Base-by-base conservation (phyloP, 805 yeast species). In the Ogataea salicorniae region DNA sequence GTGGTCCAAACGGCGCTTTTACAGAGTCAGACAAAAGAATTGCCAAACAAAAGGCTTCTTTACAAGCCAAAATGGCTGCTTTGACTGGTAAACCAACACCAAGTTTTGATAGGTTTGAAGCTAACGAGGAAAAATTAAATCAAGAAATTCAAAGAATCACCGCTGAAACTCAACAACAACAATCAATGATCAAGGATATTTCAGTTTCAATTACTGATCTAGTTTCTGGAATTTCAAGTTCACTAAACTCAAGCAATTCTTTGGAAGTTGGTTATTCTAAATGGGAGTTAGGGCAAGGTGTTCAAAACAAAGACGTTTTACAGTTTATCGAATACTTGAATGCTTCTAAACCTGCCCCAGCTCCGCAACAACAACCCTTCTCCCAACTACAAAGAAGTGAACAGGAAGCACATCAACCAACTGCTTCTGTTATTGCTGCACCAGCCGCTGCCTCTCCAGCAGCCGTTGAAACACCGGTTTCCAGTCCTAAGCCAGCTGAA, bases 1-100 rank as follows among this genome's bases (percentile, higher is more conserved):
- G 94, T 6, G 98, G 97, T 7, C 84, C 89, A 41, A 81, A 84
- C 59, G 97, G 97, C 31, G 80, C 81, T 50, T 78, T 89, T 8
- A 91, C 97, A 3, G 97, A 87, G 23, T 68, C 80, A 14, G 97
- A 91, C 62, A 77, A 86, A 50, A 78, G 86, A 53, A 85, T 86
- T 57, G 94, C 92, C 37, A 83, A 78, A 56, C 83, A 87, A 38
- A 84, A 86, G 60, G 95, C 92, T 37, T 69, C 82, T 47, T 72
- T 94, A 56, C 81, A 83, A 53, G 87, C 91, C 43, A 78, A 96
- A 56, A 90, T 92, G 95, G 95, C 96, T 29, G 88, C 92, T 4
- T 76, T 92, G 58, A 91, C 97, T 0, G 97, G 97, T 6, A 84
- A 82, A 58, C 71, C 78, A 7, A 69, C 74, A 3, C 67, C 74